Evolutionary conservation across 2,329 filamentous ascomycete genomes (phyloP).

Genomic region (Cryoendolithus antarcticus): DNA sequence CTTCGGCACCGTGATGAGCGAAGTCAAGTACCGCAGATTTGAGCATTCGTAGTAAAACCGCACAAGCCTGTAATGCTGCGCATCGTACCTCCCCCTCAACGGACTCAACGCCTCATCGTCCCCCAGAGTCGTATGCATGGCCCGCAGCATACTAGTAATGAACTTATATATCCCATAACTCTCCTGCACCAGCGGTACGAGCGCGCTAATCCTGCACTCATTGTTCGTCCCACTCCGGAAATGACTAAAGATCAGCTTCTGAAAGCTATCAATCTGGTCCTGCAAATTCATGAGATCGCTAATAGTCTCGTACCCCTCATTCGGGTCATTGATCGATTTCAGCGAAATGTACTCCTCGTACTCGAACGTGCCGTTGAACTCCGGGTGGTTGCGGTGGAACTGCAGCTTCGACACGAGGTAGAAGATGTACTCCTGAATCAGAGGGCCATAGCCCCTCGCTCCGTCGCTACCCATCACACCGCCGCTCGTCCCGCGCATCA

Average conservation of each 20-base stretch:
- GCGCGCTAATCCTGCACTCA: conserved; percentile 86
- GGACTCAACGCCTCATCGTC: conserved; percentile 88
- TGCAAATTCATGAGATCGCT: conserved; percentile 92
- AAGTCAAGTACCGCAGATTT: conserved; percentile 90
- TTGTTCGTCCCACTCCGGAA: conserved; percentile 88
- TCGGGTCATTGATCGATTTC: conserved; percentile 96
- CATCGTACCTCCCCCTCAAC: conserved; percentile 77
- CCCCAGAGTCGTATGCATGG: conserved; percentile 84
- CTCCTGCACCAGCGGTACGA: conserved; percentile 89
- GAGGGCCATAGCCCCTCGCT: conserved; percentile 58
- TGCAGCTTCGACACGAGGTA: conserved; percentile 86
- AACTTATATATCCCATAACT: conserved; percentile 99
- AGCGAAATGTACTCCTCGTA: conserved; percentile 98
- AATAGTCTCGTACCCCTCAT: conserved; percentile 94
- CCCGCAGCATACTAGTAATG: conserved; percentile 95
- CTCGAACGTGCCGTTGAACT: conserved; percentile 98
- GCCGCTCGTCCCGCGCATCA: conserved; percentile 66
- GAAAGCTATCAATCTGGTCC: conserved; percentile 96
- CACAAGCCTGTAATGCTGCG: conserved; percentile 89
- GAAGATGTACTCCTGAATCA: conserved; percentile 95
- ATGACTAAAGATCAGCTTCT: conserved; percentile 96
- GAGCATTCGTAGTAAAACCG: conserved; percentile 99
- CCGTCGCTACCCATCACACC: conserved; percentile 68
- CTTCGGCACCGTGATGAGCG: conserved; percentile 90
- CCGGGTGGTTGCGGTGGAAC: conserved; percentile 94